Conservation (phyloP, 176 grass and related monocot genomes). For the bread wheat (Triticum aestivum) region DNA sequence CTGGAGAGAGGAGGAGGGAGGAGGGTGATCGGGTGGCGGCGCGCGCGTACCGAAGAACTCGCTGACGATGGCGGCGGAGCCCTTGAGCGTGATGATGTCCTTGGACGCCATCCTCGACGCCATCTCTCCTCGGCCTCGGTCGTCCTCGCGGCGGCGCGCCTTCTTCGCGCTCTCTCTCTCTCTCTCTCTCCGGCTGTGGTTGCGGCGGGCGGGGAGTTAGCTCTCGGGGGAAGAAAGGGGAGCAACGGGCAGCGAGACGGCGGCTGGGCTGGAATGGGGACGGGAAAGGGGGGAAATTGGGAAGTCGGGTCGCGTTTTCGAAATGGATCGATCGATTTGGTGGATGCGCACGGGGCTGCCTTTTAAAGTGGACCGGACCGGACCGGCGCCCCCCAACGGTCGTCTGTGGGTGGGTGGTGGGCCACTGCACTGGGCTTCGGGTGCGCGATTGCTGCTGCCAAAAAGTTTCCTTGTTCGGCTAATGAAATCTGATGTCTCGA, state of each 20-base stretch:
- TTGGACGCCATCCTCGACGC: conserved; percentile 84
- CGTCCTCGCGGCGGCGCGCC: background rate
- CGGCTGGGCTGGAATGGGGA: conserved; percentile 1
- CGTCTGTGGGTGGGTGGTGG: conserved; percentile 37
- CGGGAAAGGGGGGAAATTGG: background rate
- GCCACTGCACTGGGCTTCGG: conserved; percentile 19
- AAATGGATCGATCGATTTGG: conserved; percentile 26
- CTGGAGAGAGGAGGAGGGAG: background rate
- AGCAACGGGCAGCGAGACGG: conserved; percentile 35
- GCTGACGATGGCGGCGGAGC: conserved; percentile 96
- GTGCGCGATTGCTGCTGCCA: background rate
- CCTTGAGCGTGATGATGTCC: conserved; percentile 98
- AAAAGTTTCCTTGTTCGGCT: background rate
- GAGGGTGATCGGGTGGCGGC: background rate
- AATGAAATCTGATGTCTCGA: too few relatives aligned
- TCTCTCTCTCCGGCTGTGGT: background rate
- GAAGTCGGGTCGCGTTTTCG: conserved; percentile 32
- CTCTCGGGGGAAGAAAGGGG: background rate
- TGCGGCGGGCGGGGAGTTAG: conserved; percentile 8
- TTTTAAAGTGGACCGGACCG: conserved; percentile 47
- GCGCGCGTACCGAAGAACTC: conserved; percentile 90
- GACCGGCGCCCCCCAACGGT: conserved; percentile 45
- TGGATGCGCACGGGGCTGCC: background rate
- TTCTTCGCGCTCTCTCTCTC: background rate
- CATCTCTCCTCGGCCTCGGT: conserved; percentile 35